A percentile compares a stretch with the other conserved stretches of the same genome.
Conservation (phyloP, 2,329 filamentous ascomycete genomes). For the Trichoderma cornu-damae region DNA sequence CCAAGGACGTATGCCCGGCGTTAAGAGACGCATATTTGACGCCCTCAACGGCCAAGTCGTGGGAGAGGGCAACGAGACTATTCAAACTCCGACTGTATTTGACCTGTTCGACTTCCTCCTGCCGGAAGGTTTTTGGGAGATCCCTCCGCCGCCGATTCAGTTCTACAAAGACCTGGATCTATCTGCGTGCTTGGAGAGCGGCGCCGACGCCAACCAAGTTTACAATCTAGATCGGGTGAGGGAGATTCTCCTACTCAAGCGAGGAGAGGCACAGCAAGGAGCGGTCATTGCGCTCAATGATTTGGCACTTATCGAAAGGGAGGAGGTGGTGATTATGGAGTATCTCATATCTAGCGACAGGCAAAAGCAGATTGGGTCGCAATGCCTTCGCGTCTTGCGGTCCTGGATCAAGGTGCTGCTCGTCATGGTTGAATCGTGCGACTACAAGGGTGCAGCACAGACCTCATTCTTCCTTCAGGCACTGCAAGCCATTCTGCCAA, state of each 20-base stretch:
- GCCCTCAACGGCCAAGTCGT: constrained; percentile 74
- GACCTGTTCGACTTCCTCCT: constrained; percentile 87
- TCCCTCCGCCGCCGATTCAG: constrained; percentile 48
- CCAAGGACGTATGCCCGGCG: constrained; percentile 62
- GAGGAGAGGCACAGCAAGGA: constrained; percentile 54
- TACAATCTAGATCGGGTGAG: constrained; percentile 68
- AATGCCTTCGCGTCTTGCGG: constrained; percentile 63
- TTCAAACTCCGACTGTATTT: constrained; percentile 72
- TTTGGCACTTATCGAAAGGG: constrained; percentile 46
- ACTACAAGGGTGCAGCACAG: constrained; percentile 67
- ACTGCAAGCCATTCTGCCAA: constrained; percentile 81
- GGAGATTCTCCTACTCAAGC: constrained; percentile 67
- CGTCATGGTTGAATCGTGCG: constrained; percentile 75
- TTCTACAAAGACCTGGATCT: constrained; percentile 65
- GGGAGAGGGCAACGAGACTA: constrained; percentile 59
- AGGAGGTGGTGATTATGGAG: constrained; percentile 56
- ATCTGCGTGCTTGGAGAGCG: constrained; percentile 56
- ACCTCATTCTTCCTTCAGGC: constrained; percentile 79
- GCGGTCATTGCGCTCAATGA: constrained; percentile 48
- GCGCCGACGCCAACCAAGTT: constrained; percentile 51
- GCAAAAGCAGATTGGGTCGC: constrained; percentile 50
- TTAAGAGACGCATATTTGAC: constrained; percentile 63
- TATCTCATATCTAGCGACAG: constrained; percentile 61
- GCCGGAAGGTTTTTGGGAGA: constrained; percentile 46
- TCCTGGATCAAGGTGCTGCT: constrained; percentile 82